Evolutionary conservation across 306 rosid species (phyloP).

Genomic region (Pterocarpus santalinus): DNA sequence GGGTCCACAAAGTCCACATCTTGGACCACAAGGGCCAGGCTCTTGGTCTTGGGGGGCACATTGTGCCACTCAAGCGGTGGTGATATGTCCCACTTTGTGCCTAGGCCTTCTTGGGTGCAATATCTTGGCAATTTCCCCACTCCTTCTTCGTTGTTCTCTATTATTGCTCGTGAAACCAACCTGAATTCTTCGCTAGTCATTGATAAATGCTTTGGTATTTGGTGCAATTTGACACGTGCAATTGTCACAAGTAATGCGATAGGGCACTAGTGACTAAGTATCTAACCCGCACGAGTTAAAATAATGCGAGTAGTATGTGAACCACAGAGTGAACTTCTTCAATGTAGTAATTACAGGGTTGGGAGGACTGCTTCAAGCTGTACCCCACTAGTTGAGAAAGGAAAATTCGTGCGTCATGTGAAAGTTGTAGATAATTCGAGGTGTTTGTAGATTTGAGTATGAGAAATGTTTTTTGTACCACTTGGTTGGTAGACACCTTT

Average conservation of each 20-base stretch:
- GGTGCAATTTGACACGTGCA: not conserved
- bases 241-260: not conserved
- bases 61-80: conserved; percentile 44
- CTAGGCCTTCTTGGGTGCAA: conserved; percentile 43
- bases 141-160: not conserved
- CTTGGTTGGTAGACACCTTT: no score
- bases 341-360: no score
- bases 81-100: conserved; percentile 44
- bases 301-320: no score
- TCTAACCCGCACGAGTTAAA: no score
- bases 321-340: no score
- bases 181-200: conserved; percentile 32
- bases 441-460: not conserved
- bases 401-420: not conserved
- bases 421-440: not conserved
- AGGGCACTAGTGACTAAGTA: not conserved
- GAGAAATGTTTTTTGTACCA: no score
- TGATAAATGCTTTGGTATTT: no score
- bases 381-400: not conserved
- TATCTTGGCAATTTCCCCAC: conserved; percentile 30
- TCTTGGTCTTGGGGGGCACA: conserved; percentile 40
- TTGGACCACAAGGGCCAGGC: conserved; percentile 39
- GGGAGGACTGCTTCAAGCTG: no score
- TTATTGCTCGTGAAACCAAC: conserved; percentile 30
- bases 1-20: conserved; percentile 44